Evolutionary conservation across 1,284 basidiomycete genomes (phyloP).

Genomic region (Melampsora occidentalis): DNA sequence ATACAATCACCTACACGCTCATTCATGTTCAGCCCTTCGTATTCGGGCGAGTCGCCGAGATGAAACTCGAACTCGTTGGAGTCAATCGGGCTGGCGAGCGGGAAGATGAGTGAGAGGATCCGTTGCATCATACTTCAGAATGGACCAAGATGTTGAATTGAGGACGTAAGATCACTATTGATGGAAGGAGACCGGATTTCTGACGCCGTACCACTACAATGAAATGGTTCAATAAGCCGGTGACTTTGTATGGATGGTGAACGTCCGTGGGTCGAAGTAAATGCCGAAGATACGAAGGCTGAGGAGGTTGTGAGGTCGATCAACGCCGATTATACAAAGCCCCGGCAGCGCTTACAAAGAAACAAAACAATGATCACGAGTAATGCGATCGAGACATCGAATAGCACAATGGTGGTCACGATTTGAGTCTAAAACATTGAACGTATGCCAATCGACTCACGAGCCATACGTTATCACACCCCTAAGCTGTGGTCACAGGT

Average conservation of each 20-base stretch:
- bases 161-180: constrained; percentile 3
- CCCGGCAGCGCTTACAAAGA: too few relatives aligned
- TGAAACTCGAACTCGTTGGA: background rate
- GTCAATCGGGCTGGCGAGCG: background rate
- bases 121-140: background rate
- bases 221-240: background rate
- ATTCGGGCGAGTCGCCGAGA: background rate
- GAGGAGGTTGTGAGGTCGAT: background rate
- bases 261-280: background rate
- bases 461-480: background rate
- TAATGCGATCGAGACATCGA: background rate
- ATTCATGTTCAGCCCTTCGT: background rate
- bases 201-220: background rate
- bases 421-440: background rate
- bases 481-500: background rate
- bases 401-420: constrained; percentile 5
- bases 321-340: background rate
- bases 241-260: background rate
- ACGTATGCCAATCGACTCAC: background rate
- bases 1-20: constrained; percentile 1
- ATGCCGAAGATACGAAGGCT: background rate
- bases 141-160: background rate
- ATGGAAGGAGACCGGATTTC: background rate
- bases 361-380: background rate
- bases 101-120: background rate